Conservation (phyloP, 2,329 filamentous ascomycete species). For the Aureobasidium sp. region DNA sequence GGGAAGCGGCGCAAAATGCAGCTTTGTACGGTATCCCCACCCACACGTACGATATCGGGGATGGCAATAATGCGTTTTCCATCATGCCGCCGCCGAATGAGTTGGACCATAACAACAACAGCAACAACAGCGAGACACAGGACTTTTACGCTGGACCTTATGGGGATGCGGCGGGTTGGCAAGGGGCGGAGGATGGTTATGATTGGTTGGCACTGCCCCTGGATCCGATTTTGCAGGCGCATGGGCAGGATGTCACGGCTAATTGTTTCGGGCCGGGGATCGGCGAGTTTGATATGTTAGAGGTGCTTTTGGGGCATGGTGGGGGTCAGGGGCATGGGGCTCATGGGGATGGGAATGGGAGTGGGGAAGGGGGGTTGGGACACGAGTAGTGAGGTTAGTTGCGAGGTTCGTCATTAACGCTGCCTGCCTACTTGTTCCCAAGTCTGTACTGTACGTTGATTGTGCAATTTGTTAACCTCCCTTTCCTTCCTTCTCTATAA, state of each 20-base stretch:
- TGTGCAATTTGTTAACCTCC: not conserved
- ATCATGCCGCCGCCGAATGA: constrained; percentile 40
- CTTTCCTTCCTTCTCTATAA: not conserved
- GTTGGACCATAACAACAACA: no score
- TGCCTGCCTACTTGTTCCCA: not conserved
- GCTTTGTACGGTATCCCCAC: constrained; percentile 36
- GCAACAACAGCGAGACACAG: no score
- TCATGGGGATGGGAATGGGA: not conserved
- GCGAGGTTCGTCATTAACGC: not conserved
- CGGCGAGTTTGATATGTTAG: constrained; percentile 44
- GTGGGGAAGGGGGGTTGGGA: not conserved
- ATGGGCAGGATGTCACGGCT: constrained; percentile 48
- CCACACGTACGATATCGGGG: constrained; percentile 35
- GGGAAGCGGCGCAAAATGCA: constrained; percentile 14
- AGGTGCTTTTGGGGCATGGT: constrained; percentile 31
- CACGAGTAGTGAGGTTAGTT: not conserved
- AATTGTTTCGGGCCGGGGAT: constrained; percentile 55
- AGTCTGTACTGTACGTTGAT: no score
- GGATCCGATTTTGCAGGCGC: constrained; percentile 50
- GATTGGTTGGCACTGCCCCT: constrained; percentile 54
- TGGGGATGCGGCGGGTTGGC: constrained; percentile 14
- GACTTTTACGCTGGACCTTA: constrained; percentile 14
- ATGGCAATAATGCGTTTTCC: constrained; percentile 30
- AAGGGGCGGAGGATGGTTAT: constrained; percentile 19
- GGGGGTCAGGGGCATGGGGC: not conserved